Evolutionary conservation across 208 protist species (phyloP).

Genomic region (Leptomonas pyrrhocoris): DNA sequence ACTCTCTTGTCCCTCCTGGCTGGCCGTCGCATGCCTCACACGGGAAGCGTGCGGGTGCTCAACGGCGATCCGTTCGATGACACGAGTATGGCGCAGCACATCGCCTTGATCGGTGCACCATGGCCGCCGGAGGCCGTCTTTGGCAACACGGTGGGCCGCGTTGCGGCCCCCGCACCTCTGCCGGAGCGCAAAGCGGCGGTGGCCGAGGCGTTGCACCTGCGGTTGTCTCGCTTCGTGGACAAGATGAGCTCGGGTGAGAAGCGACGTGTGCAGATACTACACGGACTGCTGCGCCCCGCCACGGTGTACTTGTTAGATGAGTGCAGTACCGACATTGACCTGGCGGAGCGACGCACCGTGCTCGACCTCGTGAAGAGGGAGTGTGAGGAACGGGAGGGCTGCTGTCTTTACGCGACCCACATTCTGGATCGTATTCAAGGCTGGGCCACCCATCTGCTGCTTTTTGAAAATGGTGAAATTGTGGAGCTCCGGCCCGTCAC

Average conservation of each 20-base stretch:
- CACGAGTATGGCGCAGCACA: conserved; percentile 56
- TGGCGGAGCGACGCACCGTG: conserved; percentile 66
- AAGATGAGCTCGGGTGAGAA: conserved; percentile 77
- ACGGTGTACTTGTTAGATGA: conserved; percentile 81
- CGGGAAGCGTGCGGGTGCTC: conserved; percentile 57
- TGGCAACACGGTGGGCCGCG: conserved; percentile 67
- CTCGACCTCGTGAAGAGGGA: conserved; percentile 62
- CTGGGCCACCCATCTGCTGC: conserved; percentile 81
- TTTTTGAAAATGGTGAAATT: conserved; percentile 53
- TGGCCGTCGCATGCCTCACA: conserved; percentile 71
- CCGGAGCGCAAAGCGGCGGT: conserved; percentile 36
- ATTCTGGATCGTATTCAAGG: conserved; percentile 75
- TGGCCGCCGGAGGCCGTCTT: conserved; percentile 84
- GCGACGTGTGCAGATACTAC: conserved; percentile 74
- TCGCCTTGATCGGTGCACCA: conserved; percentile 60
- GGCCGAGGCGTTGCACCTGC: conserved; percentile 55
- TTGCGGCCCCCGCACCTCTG: conserved; percentile 47
- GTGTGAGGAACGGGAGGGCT: conserved; percentile 39
- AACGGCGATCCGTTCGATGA: conserved; percentile 81
- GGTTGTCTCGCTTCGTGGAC: conserved; percentile 48
- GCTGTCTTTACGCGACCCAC: conserved; percentile 87
- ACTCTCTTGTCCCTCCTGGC: conserved; percentile 94
- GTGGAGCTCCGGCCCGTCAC: conserved; percentile 41
- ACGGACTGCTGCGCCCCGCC: conserved; percentile 56
- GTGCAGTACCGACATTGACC: conserved; percentile 87